These are phyloP conservation scores for Podospora australis DNA, from an alignment of 495 filamentous ascomycete genomes.

Conservation along the genomic window DNA sequence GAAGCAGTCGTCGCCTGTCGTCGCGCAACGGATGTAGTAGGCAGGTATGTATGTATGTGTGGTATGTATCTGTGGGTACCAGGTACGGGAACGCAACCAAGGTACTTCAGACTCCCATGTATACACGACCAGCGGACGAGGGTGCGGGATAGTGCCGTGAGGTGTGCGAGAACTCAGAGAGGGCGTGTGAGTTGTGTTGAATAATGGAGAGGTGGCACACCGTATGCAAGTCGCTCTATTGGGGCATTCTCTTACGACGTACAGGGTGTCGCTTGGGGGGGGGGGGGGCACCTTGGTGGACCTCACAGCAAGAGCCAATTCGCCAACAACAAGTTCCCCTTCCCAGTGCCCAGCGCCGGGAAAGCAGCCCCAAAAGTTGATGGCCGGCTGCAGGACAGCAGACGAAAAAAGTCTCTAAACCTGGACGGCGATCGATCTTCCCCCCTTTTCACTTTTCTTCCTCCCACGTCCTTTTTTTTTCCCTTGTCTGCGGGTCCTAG, in stretches of 20 bases:
- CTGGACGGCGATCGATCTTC: no score
- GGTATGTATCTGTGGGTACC: slow-evolving; percentile 24
- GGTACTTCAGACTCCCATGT: slow-evolving; percentile 23
- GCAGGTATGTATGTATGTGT: slow-evolving; percentile 17
- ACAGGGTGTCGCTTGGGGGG: no score
- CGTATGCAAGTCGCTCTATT: slow-evolving; percentile 32
- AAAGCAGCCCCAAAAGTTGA: neutral
- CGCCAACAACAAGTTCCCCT: neutral
- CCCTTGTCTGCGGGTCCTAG: slow-evolving; percentile 1
- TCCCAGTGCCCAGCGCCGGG: neutral
- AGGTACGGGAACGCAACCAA: slow-evolving; percentile 26
- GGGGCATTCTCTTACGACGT: slow-evolving; percentile 16
- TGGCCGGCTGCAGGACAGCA: neutral
- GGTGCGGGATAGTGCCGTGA: slow-evolving; percentile 29
- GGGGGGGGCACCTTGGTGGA: slow-evolving; percentile 17
- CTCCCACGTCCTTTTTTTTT: neutral
- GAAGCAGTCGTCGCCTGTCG: slow-evolving; percentile 13
- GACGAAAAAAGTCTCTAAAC: no score
- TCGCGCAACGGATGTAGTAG: no score
- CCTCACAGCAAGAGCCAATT: slow-evolving; percentile 7
- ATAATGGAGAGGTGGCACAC: slow-evolving; percentile 28
- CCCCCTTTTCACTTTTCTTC: no score
- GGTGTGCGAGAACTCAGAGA: neutral
- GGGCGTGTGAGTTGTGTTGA: slow-evolving; percentile 12
- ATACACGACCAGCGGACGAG: slow-evolving; percentile 21